phyloP scores from a whole-genome alignment of 306 rosid genomes.

The Lithocarpus polystachyus region DNA sequence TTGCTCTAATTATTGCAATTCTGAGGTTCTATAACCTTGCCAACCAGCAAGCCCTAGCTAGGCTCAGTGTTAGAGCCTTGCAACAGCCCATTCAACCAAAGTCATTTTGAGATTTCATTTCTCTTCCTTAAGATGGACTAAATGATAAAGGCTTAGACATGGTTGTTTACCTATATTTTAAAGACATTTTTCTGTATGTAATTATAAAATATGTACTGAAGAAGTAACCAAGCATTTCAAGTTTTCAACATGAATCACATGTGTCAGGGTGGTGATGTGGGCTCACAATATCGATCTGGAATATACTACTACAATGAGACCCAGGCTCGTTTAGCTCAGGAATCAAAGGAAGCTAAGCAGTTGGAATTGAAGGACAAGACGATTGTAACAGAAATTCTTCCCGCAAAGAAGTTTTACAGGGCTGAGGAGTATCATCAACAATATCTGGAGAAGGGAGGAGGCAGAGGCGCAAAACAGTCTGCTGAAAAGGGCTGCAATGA shows the following conservation, averaged over 20 bases:
- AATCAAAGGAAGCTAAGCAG: constrained; percentile 78
- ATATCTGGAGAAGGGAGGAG: constrained; percentile 83
- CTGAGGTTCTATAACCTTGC: background rate
- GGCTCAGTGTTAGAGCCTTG: background rate
- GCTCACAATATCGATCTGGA: constrained; percentile 85
- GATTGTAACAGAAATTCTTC: constrained; percentile 79
- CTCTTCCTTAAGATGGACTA: background rate
- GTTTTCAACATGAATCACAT: background rate
- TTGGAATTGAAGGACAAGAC: constrained; percentile 36
- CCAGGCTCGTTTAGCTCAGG: constrained; percentile 58
- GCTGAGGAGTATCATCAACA: constrained; percentile 98
- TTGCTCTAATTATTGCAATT: background rate
- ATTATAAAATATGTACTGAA: background rate
- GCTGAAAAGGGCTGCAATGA: constrained; percentile 79
- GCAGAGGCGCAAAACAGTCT: constrained; percentile 54
- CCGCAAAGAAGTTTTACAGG: constrained; percentile 74
- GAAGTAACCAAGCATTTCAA: background rate
- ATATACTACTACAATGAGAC: constrained; percentile 69
- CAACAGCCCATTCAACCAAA: background rate
- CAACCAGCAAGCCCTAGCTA: background rate
- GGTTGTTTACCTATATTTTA: background rate
- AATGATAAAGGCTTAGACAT: background rate
- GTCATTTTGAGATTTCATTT: background rate
- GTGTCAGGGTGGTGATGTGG: constrained; percentile 66
- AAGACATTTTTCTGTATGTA: background rate